Evolutionary conservation across 192 early-diverging fungal species (phyloP).

Genomic region (Coemansia sp.): DNA sequence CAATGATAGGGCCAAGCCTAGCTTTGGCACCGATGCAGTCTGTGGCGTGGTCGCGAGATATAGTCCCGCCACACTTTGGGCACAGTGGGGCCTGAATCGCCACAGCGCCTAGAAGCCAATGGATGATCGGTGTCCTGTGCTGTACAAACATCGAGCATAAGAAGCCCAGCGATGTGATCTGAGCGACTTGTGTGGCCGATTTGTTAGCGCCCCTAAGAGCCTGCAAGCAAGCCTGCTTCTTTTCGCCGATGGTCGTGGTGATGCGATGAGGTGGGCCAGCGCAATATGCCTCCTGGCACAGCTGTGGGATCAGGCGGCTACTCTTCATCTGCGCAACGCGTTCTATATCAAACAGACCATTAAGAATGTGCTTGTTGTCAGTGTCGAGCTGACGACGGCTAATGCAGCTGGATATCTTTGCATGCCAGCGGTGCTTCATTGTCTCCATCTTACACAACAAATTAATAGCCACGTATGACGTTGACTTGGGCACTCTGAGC

Average conservation of each 20-base stretch:
- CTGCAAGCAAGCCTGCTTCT: background rate
- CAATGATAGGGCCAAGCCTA: background rate
- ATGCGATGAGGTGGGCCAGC: background rate
- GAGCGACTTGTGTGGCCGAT: background rate
- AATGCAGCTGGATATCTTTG: background rate
- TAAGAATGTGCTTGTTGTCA: background rate
- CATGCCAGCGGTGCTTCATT: conserved; percentile 2
- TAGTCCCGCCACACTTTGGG: background rate
- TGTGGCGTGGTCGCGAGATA: too few relatives aligned
- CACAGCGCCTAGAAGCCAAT: conserved; percentile 8
- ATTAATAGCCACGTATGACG: conserved; percentile 2
- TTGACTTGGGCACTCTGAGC: background rate
- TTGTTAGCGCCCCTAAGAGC: background rate
- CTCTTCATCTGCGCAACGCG: background rate
- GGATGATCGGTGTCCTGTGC: conserved; percentile 8
- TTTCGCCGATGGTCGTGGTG: background rate
- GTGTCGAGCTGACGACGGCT: background rate
- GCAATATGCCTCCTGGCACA: background rate
- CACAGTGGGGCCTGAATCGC: background rate
- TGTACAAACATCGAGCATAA: background rate
- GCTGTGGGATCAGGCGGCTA: background rate
- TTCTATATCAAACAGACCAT: background rate
- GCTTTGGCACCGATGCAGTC: too few relatives aligned
- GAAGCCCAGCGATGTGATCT: background rate
- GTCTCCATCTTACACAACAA: background rate